Evolutionary conservation across 2,329 filamentous ascomycete genomes (phyloP).

Genomic region (Fusarium pseudocircinatum): DNA sequence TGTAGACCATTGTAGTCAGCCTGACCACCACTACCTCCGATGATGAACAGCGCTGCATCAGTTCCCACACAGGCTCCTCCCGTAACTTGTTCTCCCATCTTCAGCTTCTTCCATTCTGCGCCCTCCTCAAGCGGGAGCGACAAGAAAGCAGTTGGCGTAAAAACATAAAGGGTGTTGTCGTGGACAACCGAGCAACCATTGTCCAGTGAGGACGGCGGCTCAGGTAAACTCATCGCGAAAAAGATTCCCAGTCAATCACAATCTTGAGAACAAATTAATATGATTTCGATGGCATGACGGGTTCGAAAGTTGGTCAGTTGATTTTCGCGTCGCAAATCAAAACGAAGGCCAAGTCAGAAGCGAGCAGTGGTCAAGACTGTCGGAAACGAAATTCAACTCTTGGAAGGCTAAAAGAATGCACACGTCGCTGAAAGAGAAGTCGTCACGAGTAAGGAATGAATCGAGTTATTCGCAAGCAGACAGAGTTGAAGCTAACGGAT

Average conservation of each 20-base stretch:
- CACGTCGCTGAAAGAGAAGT: conserved; percentile 19
- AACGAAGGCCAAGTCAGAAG: conserved; percentile 6
- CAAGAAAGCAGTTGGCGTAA: conserved; percentile 78
- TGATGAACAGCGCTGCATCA: conserved; percentile 77
- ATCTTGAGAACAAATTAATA: conserved; percentile 23
- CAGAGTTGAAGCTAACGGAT: conserved; percentile 29
- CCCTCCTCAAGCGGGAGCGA: conserved; percentile 75
- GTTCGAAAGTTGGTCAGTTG: conserved; percentile 13
- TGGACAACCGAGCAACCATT: conserved; percentile 84
- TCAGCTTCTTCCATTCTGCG: conserved; percentile 75
- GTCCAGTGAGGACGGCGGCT: conserved; percentile 74
- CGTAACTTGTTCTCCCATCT: conserved; percentile 74
- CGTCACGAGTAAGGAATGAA: conserved; percentile 29
- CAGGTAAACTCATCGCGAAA: conserved; percentile 73
- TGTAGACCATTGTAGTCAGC: conserved; percentile 79
- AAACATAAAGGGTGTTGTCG: conserved; percentile 86
- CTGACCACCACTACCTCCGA: conserved; percentile 73
- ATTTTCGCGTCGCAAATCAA: conserved; percentile 27
- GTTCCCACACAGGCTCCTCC: conserved; percentile 82
- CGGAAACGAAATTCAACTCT: conserved; percentile 7
- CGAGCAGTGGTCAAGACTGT: conserved; percentile 6
- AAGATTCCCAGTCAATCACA: conserved; percentile 16
- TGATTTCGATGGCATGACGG: conserved; percentile 42
- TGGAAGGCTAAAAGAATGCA: conserved; percentile 1
- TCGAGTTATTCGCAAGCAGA: conserved; percentile 29